Evolutionary conservation across 305 asterid species (phyloP), one percentile per base, ranked within the genome.

Genomic region (Solanum hybrid): DNA sequence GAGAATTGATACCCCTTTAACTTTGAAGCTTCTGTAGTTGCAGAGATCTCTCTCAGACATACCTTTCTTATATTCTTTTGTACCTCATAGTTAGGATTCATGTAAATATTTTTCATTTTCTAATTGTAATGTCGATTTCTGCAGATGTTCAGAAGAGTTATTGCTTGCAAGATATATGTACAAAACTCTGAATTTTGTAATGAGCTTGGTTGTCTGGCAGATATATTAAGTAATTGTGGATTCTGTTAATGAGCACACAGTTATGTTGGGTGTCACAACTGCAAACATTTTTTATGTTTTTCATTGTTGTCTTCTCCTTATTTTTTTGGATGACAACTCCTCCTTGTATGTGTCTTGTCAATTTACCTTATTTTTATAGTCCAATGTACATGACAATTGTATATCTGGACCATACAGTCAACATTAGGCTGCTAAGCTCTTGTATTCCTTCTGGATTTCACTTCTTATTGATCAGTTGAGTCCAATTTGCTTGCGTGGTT

Each of bases 401-500:
- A 36, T 81, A 24, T 7, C 22, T 81, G 86, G 86, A 81, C 67
- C 67, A 39, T 80, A 80, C 6, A 6, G 35, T 82, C n/a, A 46
- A 82, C 9, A 26, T 40, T 81, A 40, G 87, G 87, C n/a, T 8
- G 24, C 39, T 42, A 28, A 82, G 28, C 71, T 82, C 87, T 42
- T 82, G 28, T 82, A 42, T 82, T 82, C 87, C 71, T 16, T 82
- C 64, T 82, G 87, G 36, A 82, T 82, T 82, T 82, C 87, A 42
- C 87, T 28, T 42, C 69, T 82, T 16, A 42, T 82, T 82, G 71
- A 42, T 82, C 73, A 4, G 26, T 42, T 61, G 71, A 46, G 87
- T 82, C 87, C 39, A 42, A 42, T 46, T 26, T 42, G 28, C 71
- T 28, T 82, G 39, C 51, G 37, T 82, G 90, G 87, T 67, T 94